Conservation (phyloP, 352 stramenopile genomes). For the Phytophthora quininea region DNA sequence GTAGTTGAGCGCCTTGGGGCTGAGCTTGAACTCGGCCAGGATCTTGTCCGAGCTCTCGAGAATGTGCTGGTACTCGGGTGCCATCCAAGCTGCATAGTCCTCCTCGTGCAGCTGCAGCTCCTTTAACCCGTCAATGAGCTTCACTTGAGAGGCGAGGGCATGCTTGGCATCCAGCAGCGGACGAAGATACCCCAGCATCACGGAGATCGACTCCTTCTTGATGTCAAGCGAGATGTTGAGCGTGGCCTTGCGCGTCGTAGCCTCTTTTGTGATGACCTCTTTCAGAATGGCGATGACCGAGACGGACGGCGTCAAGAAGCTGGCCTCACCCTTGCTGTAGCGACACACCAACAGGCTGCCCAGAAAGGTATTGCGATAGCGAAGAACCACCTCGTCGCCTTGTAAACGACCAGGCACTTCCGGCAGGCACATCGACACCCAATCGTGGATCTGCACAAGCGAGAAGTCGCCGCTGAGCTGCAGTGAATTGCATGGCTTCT, state of each 20-base stretch:
- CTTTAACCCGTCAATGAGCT: slow-evolving; percentile 86
- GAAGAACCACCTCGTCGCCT: slow-evolving; percentile 70
- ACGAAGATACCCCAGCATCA: slow-evolving; percentile 71
- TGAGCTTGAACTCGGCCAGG: slow-evolving; percentile 72
- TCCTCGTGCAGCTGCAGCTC: slow-evolving; percentile 85
- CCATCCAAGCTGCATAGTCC: slow-evolving; percentile 74
- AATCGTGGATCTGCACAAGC: slow-evolving; percentile 87
- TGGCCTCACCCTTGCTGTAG: slow-evolving; percentile 76
- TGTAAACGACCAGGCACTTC: slow-evolving; percentile 78
- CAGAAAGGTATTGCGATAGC: slow-evolving; percentile 82
- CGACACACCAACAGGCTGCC: slow-evolving; percentile 74
- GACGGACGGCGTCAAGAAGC: slow-evolving; percentile 77
- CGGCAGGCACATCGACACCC: slow-evolving; percentile 78
- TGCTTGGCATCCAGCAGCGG: slow-evolving; percentile 75
- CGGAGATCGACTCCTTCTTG: slow-evolving; percentile 76
- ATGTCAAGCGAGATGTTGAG: slow-evolving; percentile 84
- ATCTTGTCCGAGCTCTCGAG: slow-evolving; percentile 71
- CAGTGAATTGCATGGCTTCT: slow-evolving; percentile 63
- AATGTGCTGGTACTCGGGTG: slow-evolving; percentile 82
- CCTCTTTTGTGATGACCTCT: slow-evolving; percentile 86
- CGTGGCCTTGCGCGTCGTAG: slow-evolving; percentile 75
- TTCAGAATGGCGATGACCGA: slow-evolving; percentile 88
- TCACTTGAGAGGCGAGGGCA: slow-evolving; percentile 72
- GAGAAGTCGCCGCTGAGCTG: slow-evolving; percentile 80
- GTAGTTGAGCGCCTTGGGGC: slow-evolving; percentile 77